Base-by-base conservation (phyloP, 2,329 filamentous ascomycete genomes). In the Colletotrichum sp. region DNA sequence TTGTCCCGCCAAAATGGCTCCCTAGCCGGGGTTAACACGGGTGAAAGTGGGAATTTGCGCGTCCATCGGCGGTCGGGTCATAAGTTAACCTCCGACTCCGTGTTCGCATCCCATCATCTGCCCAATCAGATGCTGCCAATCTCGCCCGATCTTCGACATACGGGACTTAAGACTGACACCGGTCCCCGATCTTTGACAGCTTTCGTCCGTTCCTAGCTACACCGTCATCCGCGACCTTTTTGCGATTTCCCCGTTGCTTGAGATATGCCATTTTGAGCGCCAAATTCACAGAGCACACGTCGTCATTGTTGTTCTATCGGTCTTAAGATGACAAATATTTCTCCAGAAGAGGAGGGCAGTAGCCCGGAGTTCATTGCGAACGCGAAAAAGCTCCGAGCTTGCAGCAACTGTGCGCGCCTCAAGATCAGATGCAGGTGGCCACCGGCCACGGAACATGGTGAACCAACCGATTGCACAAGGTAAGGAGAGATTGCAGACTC, bases 351-450 rank as follows among this genome's bases (percentile, higher is more conserved):
- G 2, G 58, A 64, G 6, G 34, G n/a, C 13, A 56, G n/a, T 16
- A 69, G 70, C 25, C 58, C 64, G 15, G 64, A 61, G 18, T n/a
- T 60, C 18, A 16, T 55, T 34, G 61, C 62, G 5, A 64, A 39
- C 25, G 7, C 58, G 7, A 74, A 39, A 18, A 83, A 82, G 74
- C 66, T 77, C n/a, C 81, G 84, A 66, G 84, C 84, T 8, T 85
- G 83, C 70, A 78, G 71, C 15, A 83, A 79, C 39, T 85, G 84
- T 75, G 84, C 82, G 32, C 79, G 80, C 27, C 78, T 84, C 13
- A 85, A 85, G 78, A 85, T 84, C 77, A 84, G 82, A 62, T 85
- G 84, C 64, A 80, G 80, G 27, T 85, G 83, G 83, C 80, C 79
- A 36, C 70, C 78, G 43, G 82, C 78, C 0, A 73, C 79, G 16